Percentiles rank a stretch among this genome's conserved stretches.
Evolutionary conservation across 129 eudicot species (phyloP).

Genomic region (Saussurea involucrata): DNA sequence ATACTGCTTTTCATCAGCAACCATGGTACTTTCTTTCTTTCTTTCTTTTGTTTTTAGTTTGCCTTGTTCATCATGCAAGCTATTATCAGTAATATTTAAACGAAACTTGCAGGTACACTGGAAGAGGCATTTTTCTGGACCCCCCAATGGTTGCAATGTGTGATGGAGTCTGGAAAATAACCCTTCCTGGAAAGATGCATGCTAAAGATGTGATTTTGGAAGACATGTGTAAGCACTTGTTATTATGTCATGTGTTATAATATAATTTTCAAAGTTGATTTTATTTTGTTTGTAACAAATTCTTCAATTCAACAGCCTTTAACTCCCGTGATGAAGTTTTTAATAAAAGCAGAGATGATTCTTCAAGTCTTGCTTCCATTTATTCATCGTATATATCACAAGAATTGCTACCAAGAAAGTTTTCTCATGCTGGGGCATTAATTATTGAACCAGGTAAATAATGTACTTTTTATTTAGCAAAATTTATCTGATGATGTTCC

Average conservation of each 20-base stretch:
- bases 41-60: background rate
- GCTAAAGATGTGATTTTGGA: conserved; percentile 29
- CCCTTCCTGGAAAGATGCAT: conserved; percentile 51
- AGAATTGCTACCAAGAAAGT: conserved; percentile 35
- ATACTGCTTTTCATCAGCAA: conserved; percentile 90
- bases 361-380: conserved; percentile 55
- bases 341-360: conserved; percentile 55
- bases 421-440: conserved; percentile 60
- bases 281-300: background rate
- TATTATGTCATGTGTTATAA: background rate
- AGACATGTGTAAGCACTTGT: conserved; percentile 39
- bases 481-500: background rate
- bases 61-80: background rate
- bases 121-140: conserved; percentile 86
- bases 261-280: background rate
- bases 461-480: background rate
- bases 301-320: conserved; percentile 44
- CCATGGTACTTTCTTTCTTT: conserved; percentile 58
- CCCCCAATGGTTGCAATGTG: conserved; percentile 70
- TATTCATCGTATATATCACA: conserved; percentile 60
- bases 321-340: conserved; percentile 63
- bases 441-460: conserved; percentile 93
- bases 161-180: conserved; percentile 63
- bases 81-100: too few species aligned
- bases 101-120: conserved; percentile 66